Base-by-base conservation (phyloP, 345 rosid species). In the Gossypium australe region DNA sequence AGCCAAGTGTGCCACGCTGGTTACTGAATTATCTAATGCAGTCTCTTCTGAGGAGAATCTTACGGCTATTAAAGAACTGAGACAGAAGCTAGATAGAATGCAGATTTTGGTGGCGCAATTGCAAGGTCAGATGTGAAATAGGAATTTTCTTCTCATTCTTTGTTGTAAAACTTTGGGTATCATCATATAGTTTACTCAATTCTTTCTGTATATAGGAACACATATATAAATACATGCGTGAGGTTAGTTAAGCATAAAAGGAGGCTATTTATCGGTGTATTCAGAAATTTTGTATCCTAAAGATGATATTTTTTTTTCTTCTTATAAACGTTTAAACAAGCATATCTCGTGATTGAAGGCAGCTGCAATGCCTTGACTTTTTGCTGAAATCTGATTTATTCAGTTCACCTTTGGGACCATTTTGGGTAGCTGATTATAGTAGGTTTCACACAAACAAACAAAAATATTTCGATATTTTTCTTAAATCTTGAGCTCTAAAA, bases 41-140 rank as follows among this genome's bases (percentile, higher is more conserved):
- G 86, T 82, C 38, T 79, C 85, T 41, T 80, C 89, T 0, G 9
- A 17, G 1, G 78, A 87, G 49, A 82, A 81, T 53, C 75, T 87
- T 57, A 67, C 67, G 11, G 81, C 66, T 51, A 68, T 88, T 13
- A 82, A 88, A 67, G 91, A 87, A 66, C 90, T 95, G 14, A 78
- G 80, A 34, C 83, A 85, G 86, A 91, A 87, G 76, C 91, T 95
- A 9, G 92, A 90, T 71, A 79, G 75, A 51, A 84, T 95, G 84
- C 92, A 86, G 84, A 75, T 79, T 75, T 72, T 92, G 71, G 45
- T 95, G 84, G 82, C 65, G 72, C 88, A 85, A 77, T 79, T 95
- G 77, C 85, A 92, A 77, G 79, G 76, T 70, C 88, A 89, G 82
- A 87, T 91, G 57, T 93, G 76, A 84, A 74, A 2, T 20, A 5